Conservation (phyloP, 257 asterid species). For the Asclepias syriaca region DNA sequence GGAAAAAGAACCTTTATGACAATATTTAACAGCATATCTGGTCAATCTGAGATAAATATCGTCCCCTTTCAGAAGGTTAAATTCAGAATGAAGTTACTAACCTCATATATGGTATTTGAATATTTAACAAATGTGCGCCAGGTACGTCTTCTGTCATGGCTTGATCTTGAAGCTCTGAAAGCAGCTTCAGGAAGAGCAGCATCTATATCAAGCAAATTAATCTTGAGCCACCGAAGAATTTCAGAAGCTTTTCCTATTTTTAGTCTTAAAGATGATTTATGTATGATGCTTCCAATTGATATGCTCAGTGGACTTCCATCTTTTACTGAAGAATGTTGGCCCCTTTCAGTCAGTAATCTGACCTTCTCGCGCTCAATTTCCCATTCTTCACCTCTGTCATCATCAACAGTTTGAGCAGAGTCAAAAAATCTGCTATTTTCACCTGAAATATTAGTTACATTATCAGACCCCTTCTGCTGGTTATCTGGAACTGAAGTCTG, state of each 20-base stretch:
- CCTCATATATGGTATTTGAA: constrained; percentile 73
- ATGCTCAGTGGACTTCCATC: constrained; percentile 37
- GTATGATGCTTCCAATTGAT: constrained; percentile 38
- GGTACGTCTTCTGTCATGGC: constrained; percentile 48
- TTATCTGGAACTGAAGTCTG: constrained; percentile 25
- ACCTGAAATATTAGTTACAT: constrained; percentile 24
- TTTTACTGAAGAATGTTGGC: constrained; percentile 32
- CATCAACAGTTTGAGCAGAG: constrained; percentile 27
- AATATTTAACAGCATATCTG: neutral
- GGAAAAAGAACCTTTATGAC: neutral
- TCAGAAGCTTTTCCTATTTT: constrained; percentile 63
- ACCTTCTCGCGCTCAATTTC: constrained; percentile 36
- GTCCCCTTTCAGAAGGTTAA: neutral
- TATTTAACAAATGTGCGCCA: constrained; percentile 89
- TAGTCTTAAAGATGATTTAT: constrained; percentile 55
- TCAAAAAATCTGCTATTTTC: constrained; percentile 21
- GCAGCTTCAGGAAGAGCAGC: constrained; percentile 80
- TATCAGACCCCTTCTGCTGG: constrained; percentile 22
- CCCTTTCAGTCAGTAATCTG: constrained; percentile 23
- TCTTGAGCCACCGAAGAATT: constrained; percentile 58
- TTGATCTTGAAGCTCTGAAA: constrained; percentile 60
- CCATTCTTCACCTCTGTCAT: constrained; percentile 27
- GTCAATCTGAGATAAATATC: neutral
- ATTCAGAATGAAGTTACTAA: constrained; percentile 21
- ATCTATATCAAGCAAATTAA: constrained; percentile 79